Conservation (phyloP, 169 alveolate species). For the Cyclospora cayetanensis region DNA sequence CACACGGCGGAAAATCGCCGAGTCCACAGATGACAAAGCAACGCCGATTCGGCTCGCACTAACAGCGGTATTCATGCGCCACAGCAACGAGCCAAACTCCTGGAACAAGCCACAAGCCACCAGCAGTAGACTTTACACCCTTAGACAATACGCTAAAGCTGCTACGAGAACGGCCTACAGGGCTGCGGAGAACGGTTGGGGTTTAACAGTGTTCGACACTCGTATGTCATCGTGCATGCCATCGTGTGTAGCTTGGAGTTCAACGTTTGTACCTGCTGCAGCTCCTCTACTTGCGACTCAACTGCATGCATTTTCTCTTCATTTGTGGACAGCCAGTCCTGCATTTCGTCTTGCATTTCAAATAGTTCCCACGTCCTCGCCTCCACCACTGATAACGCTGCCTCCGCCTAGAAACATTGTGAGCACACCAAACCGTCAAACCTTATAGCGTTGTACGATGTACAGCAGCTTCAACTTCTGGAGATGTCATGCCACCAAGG, state of each 20-base stretch:
- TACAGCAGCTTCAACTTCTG: no score
- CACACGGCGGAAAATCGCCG: background rate
- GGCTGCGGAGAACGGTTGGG: no score
- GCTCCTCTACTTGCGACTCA: background rate
- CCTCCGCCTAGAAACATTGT: background rate
- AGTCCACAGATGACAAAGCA: background rate
- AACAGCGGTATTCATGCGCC: background rate
- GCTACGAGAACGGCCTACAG: no score
- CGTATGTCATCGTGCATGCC: no score
- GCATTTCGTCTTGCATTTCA: background rate
- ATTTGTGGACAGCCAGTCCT: background rate
- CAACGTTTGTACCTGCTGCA: background rate
- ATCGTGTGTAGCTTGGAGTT: background rate
- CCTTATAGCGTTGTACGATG: no score
- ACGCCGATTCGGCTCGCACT: background rate
- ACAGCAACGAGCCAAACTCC: background rate
- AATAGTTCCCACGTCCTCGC: background rate
- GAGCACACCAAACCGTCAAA: background rate
- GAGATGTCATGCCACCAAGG: no score
- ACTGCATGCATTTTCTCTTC: background rate
- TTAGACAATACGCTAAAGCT: no score
- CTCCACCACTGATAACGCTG: background rate
- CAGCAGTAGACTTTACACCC: slow-evolving; percentile 11
- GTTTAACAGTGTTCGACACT: no score
- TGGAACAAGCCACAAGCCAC: background rate